These are phyloP conservation scores for Furcasterigmium furcatum DNA, from an alignment of 2,329 filamentous ascomycete species.

Conservation along the genomic window DNA sequence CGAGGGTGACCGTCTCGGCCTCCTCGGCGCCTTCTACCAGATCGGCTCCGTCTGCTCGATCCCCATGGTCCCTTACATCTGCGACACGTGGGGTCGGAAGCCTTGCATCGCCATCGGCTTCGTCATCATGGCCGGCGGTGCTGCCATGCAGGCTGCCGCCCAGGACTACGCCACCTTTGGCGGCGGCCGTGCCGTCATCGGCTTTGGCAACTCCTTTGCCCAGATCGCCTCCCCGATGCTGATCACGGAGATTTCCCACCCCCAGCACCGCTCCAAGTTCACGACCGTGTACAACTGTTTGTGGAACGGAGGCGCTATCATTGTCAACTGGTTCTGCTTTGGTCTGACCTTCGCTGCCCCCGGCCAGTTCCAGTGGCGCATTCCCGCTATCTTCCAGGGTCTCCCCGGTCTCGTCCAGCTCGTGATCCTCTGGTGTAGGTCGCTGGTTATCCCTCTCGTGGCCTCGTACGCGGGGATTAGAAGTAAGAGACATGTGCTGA, in stretches of 20 bases:
- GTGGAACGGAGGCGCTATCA: slow-evolving; percentile 46
- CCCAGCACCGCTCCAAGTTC: slow-evolving; percentile 43
- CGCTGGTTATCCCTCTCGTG: too few species aligned
- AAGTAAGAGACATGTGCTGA: neutral
- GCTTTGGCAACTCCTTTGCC: slow-evolving; percentile 52
- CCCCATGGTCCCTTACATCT: slow-evolving; percentile 52
- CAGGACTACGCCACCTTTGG: slow-evolving; percentile 38
- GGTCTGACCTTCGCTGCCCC: slow-evolving; percentile 38
- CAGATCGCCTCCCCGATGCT: slow-evolving; percentile 51
- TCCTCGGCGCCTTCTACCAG: slow-evolving; percentile 57
- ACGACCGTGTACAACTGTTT: slow-evolving; percentile 54
- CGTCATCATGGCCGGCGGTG: slow-evolving; percentile 51
- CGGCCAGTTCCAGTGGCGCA: slow-evolving; percentile 50
- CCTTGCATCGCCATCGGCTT: slow-evolving; percentile 51
- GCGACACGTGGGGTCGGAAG: slow-evolving; percentile 51
- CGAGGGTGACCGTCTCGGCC: slow-evolving; percentile 39
- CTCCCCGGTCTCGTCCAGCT: slow-evolving; percentile 45
- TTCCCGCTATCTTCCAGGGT: slow-evolving; percentile 45
- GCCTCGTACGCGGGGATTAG: neutral
- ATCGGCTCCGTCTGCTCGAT: slow-evolving; percentile 56
- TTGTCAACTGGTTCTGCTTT: slow-evolving; percentile 47
- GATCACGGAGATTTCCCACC: slow-evolving; percentile 51
- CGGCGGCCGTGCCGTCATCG: slow-evolving; percentile 53
- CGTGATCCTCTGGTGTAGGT: slow-evolving; percentile 40
- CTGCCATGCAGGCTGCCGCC: slow-evolving; percentile 52